Percentiles rank a stretch among this genome's conserved stretches.
These are phyloP conservation scores for Colletotrichum trifolii DNA, from an alignment of 2,329 filamentous ascomycete species.

Conservation along the genomic window DNA sequence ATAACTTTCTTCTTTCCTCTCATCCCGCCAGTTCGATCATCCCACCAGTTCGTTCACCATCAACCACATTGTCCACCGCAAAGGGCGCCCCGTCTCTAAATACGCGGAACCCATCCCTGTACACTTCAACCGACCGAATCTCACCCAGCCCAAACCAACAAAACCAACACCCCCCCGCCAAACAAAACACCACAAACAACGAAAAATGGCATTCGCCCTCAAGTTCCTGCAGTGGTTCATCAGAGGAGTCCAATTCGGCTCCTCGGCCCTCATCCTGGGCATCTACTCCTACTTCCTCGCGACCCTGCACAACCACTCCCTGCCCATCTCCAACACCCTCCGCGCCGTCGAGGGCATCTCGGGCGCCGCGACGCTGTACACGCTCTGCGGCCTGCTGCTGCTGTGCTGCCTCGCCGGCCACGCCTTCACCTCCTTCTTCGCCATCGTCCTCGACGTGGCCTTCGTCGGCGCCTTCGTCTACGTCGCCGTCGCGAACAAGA, in stretches of 20 bases:
- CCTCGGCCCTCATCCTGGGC: conserved; percentile 77
- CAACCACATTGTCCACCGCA: not conserved
- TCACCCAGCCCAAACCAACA: not conserved
- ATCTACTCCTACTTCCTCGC: conserved; percentile 89
- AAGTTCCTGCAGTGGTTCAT: conserved; percentile 77
- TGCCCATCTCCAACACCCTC: conserved; percentile 71
- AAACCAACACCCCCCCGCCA: not conserved
- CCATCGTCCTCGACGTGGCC: conserved; percentile 79
- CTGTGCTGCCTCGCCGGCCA: conserved; percentile 85
- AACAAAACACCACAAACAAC: not conserved
- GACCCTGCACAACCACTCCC: conserved; percentile 72
- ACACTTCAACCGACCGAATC: not conserved
- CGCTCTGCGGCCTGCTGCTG: conserved; percentile 75
- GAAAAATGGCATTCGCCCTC: conserved; percentile 57
- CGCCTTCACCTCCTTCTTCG: conserved; percentile 76
- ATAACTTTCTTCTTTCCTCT: not conserved
- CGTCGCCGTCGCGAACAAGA: conserved; percentile 78
- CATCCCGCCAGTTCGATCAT: not conserved
- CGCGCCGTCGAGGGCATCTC: conserved; percentile 83
- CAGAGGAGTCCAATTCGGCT: conserved; percentile 79
- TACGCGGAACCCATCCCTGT: not conserved
- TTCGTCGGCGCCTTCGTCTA: conserved; percentile 85
- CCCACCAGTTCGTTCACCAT: not conserved
- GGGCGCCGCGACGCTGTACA: conserved; percentile 80
- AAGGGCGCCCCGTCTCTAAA: not conserved